Base-by-base conservation (phyloP, 768 basidiomycete genomes). In the Aureoboletus auriporus region DNA sequence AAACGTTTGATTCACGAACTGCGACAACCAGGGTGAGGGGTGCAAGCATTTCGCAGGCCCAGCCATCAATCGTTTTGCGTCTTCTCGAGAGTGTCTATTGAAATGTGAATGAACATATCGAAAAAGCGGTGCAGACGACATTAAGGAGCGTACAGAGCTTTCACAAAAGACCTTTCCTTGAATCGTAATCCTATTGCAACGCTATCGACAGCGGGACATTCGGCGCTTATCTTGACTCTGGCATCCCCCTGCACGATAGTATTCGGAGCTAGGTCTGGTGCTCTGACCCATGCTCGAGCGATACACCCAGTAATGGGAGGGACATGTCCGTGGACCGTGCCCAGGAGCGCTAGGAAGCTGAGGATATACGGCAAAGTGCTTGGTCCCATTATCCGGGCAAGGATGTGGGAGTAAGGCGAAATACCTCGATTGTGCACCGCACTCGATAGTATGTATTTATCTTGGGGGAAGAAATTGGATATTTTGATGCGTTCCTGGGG, bases 141-240 rank as follows among this genome's bases (percentile, higher is more conserved):
- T 38, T 16, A 8, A 39, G 6, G 16, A 14, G 14, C 44, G 1
- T 47, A 54, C 56, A 54, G 31, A 4, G 40, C 40, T 43, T 58
- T 58, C 16, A 50, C 23, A 29, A 58, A 43, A 2, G 56, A 58
- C 26, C 49, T 36, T 47, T 74, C 33, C 38, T 55, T 55, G 51
- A 61, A 46, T 23, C 50, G 49, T 14, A 59, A 26, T 8, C 56
- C 48, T 34, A 61, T 27, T 14, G 26, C 44, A 29, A 49, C 39
- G 6, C 11, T 17, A 6, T 52, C 38, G 31, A 56, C 8, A 5
- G 28, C 26, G 20, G 57, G 57, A 29, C 50, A 55, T 33, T 13
- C 57, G 0, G 50, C 46, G 17, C 50, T 55, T 50, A 59, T 45
- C 43, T 50, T 55, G 23, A 59, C 38, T 33, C 57, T 49, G 4